A percentile compares a stretch with the other conserved stretches of the same genome.
Conservation (phyloP, 352 stramenopile species). For the Globisporangium ultimum region DNA sequence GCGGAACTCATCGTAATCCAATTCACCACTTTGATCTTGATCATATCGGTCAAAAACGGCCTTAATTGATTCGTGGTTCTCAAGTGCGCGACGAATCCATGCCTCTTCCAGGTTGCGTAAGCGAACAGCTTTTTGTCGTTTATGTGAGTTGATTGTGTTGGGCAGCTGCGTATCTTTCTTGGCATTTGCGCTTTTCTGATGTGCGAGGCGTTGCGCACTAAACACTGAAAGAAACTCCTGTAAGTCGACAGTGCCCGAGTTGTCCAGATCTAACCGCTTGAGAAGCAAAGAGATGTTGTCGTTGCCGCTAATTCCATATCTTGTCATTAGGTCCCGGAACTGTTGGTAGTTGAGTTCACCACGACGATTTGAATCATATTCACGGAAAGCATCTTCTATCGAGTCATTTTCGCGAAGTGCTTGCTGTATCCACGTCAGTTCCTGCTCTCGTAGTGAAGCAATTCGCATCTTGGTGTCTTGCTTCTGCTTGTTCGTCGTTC, state of each 20-base stretch:
- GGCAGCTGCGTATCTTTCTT: neutral
- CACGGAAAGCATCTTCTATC: slow-evolving; percentile 39
- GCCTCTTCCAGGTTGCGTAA: slow-evolving; percentile 35
- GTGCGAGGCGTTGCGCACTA: slow-evolving; percentile 23
- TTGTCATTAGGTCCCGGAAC: slow-evolving; percentile 51
- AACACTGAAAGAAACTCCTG: slow-evolving; percentile 61
- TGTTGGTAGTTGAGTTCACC: slow-evolving; percentile 52
- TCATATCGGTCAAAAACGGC: slow-evolving; percentile 46
- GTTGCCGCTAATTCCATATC: slow-evolving; percentile 53
- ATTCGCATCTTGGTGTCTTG: slow-evolving; percentile 20
- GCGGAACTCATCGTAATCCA: slow-evolving; percentile 46
- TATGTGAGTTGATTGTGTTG: slow-evolving; percentile 8
- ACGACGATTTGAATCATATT: slow-evolving; percentile 28
- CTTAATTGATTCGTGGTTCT: slow-evolving; percentile 23
- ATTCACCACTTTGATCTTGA: slow-evolving; percentile 30
- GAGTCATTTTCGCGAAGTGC: slow-evolving; percentile 37
- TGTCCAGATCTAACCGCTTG: slow-evolving; percentile 41
- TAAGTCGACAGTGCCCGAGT: slow-evolving; percentile 44
- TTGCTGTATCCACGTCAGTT: slow-evolving; percentile 46
- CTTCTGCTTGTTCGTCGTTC: slow-evolving; percentile 3
- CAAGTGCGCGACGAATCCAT: slow-evolving; percentile 45
- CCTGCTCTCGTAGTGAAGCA: slow-evolving; percentile 36
- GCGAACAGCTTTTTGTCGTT: slow-evolving; percentile 24
- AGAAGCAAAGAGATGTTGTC: slow-evolving; percentile 41
- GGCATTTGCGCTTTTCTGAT: slow-evolving; percentile 7